Conservation (phyloP, 805 yeast species). For the Candida krabiensis region DNA sequence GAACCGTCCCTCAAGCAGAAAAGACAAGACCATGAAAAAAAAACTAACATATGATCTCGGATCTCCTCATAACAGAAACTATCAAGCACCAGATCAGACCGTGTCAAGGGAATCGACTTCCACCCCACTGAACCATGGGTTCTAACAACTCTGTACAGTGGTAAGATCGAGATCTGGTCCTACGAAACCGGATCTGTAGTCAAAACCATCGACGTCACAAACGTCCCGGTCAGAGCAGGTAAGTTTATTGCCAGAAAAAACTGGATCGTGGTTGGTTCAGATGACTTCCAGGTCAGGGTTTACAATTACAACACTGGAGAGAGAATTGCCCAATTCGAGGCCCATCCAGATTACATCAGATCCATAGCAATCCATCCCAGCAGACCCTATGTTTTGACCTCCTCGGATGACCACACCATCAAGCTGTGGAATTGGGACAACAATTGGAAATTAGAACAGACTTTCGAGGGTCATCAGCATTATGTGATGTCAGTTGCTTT, state of each 20-base stretch:
- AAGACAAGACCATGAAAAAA: no score
- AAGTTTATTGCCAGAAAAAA: constrained; percentile 92
- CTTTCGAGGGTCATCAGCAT: constrained; percentile 94
- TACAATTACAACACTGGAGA: constrained; percentile 96
- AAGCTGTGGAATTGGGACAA: constrained; percentile 98
- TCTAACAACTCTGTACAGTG: constrained; percentile 85
- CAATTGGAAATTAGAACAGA: constrained; percentile 86
- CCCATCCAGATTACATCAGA: constrained; percentile 96
- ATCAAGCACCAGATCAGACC: constrained; percentile 88
- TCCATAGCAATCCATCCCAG: constrained; percentile 92
- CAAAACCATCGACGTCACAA: constrained; percentile 91
- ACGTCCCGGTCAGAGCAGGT: constrained; percentile 94
- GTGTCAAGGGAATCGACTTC: constrained; percentile 97
- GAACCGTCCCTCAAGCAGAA: no score
- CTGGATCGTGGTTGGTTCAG: constrained; percentile 96
- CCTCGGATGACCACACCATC: constrained; percentile 88
- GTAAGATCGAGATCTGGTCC: constrained; percentile 90
- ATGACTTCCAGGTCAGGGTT: constrained; percentile 91
- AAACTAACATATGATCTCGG: not conserved
- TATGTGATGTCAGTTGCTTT: constrained; percentile 92
- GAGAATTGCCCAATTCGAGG: constrained; percentile 92
- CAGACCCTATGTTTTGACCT: constrained; percentile 84
- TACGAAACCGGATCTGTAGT: constrained; percentile 83
- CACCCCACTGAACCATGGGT: constrained; percentile 99
- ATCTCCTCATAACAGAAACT: constrained; percentile 56